phyloP scores from a whole-genome alignment of 805 yeast genomes.

The Nakazawaea populi region DNA sequence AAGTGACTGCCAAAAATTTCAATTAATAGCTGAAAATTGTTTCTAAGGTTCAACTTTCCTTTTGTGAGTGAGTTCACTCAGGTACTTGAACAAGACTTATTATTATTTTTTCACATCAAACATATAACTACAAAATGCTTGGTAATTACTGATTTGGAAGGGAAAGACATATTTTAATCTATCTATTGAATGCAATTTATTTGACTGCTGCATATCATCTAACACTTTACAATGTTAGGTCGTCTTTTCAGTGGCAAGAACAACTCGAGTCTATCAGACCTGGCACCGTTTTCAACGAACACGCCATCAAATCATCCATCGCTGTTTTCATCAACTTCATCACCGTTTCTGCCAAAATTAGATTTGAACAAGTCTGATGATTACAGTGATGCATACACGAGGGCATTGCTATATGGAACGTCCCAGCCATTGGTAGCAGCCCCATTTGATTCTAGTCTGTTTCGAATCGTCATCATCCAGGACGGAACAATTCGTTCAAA shows the following conservation, averaged over 20 bases:
- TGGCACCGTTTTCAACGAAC: not conserved
- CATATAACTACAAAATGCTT: not conserved
- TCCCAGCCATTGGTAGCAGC: conserved; percentile 20
- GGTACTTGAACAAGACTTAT: too few relatives aligned
- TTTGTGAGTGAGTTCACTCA: too few relatives aligned
- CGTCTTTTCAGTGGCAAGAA: conserved; percentile 16
- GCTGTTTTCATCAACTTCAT: not conserved
- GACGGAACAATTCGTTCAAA: conserved; percentile 47
- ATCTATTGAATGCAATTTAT: not conserved
- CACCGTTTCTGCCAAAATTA: not conserved
- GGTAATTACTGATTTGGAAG: not conserved
- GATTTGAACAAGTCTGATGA: not conserved
- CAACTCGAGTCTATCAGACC: conserved; percentile 3
- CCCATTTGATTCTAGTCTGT: conserved; percentile 24
- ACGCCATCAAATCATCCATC: not conserved
- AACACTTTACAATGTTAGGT: conserved; percentile 15
- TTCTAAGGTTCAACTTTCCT: too few relatives aligned
- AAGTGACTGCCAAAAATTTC: too few relatives aligned
- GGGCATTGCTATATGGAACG: conserved; percentile 42
- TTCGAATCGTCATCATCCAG: conserved; percentile 41
- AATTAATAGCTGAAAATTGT: too few relatives aligned
- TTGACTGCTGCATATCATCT: not conserved
- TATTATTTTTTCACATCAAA: too few relatives aligned
- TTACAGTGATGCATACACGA: conserved; percentile 38
- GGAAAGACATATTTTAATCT: not conserved